Base-by-base conservation (phyloP, 805 yeast genomes). In the Sungouiella blattae region DNA sequence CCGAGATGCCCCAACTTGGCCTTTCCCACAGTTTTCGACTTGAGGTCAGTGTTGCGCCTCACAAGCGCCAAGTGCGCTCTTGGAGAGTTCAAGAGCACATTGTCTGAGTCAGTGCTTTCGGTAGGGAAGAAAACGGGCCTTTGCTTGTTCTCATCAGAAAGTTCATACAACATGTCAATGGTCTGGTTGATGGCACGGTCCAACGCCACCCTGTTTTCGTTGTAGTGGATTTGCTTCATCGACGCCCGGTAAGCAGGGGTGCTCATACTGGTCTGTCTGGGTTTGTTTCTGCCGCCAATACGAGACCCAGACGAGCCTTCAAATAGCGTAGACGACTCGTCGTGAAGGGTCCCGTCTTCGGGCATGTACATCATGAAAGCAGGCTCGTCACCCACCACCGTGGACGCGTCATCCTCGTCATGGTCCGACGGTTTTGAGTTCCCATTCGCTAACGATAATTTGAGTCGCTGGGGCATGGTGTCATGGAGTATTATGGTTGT, bases 171-270 rank as follows among this genome's bases (percentile, higher is more conserved):
- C 18, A 82, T 50, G 25, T 70, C 73, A 11, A 71, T 61, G 1
- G 81, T 73, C 20, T 73, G 67, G 40, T 70, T 62, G 37, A 84
- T 80, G 1, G 81, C 70, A 33, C 84, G 65, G 39, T 78, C 82
- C 36, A 89, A 64, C 1, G 82, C 71, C 0, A 77, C 64, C 36
- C 83, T 73, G 62, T 81, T 80, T 47, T 81, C 80, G 53, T 87
- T 87, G 56, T 84, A 91, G 41, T 77, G 83, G 37, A 83, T 61
- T 53, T 89, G 96, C 39, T 80, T 77, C 21, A 83, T 55, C 34
- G 87, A 82, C 1, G 82, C 67, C 30, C 69, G 64, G 40, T 69
- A 50, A n/a, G 51, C 67, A 43, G 40, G 43, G 37, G 43, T 43
- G 31, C 41, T 40, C 37, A 42, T 47, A 28, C 49, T 46, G 7